phyloP scores from a whole-genome alignment of 805 yeast species.

The Ogataea parapolymorpha region DNA sequence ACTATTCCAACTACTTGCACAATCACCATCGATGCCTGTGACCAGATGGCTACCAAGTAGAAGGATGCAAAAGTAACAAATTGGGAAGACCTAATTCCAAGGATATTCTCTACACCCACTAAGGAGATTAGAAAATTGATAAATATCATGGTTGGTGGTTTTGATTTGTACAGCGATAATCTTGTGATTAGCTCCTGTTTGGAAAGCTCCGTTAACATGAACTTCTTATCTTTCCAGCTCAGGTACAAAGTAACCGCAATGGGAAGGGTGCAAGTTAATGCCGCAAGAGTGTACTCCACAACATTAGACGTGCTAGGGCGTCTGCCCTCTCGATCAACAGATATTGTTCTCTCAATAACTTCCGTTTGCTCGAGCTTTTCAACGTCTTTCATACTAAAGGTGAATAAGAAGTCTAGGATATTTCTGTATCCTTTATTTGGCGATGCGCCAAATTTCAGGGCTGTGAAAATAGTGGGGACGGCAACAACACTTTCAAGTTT shows the following conservation, averaged over 20 bases:
- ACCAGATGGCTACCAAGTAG: slow-evolving; percentile 14
- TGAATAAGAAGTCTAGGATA: slow-evolving; percentile 1
- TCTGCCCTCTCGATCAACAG: slow-evolving; percentile 1
- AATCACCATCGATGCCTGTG: slow-evolving; percentile 15
- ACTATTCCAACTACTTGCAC: slow-evolving; percentile 12
- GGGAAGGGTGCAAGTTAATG: slow-evolving; percentile 5
- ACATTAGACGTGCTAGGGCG: not conserved
- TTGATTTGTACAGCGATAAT: slow-evolving; percentile 9
- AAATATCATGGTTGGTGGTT: slow-evolving; percentile 11
- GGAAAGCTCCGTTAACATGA: slow-evolving; percentile 10
- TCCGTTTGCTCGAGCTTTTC: slow-evolving; percentile 4
- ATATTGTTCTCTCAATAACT: not conserved
- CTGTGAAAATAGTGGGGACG: not conserved
- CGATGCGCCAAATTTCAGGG: slow-evolving; percentile 4
- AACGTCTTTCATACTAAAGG: slow-evolving; percentile 3
- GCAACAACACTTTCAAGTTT: not conserved
- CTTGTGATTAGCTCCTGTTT: slow-evolving; percentile 7
- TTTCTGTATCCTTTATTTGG: slow-evolving; percentile 4
- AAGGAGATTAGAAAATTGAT: slow-evolving; percentile 13
- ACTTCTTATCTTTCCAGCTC: slow-evolving; percentile 14
- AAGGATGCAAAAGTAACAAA: slow-evolving; percentile 9
- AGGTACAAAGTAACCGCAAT: slow-evolving; percentile 9
- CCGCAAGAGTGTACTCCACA: slow-evolving; percentile 6
- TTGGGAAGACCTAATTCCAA: slow-evolving; percentile 5
- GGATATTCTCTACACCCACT: slow-evolving; percentile 13